Conservation (phyloP, 164 flowering plant genomes). For the Hamamelis virginiana region DNA sequence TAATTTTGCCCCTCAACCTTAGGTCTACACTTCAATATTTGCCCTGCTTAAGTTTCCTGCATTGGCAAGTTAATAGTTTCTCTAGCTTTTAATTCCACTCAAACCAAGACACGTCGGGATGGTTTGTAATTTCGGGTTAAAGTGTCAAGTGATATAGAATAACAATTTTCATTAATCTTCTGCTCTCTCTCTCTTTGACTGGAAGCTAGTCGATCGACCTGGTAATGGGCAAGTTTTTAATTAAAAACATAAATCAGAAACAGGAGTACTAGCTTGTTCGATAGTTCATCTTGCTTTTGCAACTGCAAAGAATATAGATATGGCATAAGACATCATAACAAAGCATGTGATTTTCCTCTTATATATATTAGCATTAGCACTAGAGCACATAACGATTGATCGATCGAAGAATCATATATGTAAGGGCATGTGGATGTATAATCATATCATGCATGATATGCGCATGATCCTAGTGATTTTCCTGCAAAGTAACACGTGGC, state of each 20-base stretch:
- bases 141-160: too few relatives aligned
- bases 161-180: too few relatives aligned
- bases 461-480: constrained; percentile 25
- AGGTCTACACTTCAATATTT: too few relatives aligned
- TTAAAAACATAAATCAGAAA: background rate
- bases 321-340: constrained; percentile 9
- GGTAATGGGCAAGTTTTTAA: background rate
- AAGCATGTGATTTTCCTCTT: constrained; percentile 5
- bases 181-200: too few relatives aligned
- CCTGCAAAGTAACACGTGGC: constrained; percentile 13
- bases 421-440: constrained; percentile 7
- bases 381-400: background rate
- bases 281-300: background rate
- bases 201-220: too few relatives aligned
- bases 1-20: too few relatives aligned
- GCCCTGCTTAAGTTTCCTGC: too few relatives aligned
- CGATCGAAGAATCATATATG: background rate
- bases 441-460: constrained; percentile 26
- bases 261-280: background rate
- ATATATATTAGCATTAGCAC: too few relatives aligned
- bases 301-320: background rate
- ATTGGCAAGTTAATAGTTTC: too few relatives aligned
- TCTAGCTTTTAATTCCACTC: too few relatives aligned
- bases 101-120: too few relatives aligned
- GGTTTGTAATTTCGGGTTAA: too few relatives aligned